These are phyloP conservation scores for Claviceps sp. DNA, from an alignment of 2,329 filamentous ascomycete genomes.

Conservation along the genomic window DNA sequence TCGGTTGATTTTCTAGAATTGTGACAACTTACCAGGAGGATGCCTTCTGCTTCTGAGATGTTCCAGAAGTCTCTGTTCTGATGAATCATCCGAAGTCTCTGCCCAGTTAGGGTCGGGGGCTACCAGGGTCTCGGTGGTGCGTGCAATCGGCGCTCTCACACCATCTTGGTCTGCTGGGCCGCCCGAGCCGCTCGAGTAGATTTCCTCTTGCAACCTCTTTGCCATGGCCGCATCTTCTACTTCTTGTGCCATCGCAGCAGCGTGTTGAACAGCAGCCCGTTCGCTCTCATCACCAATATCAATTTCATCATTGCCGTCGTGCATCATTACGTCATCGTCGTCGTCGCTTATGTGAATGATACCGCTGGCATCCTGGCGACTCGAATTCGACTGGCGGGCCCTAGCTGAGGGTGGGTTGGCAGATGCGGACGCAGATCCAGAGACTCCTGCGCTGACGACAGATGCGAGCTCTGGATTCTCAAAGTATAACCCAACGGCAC, in stretches of 20 bases:
- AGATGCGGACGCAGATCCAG: constrained; percentile 8
- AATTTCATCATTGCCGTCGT: constrained; percentile 17
- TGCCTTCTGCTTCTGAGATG: constrained; percentile 42
- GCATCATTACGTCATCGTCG: constrained; percentile 38
- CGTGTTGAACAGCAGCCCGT: constrained; percentile 26
- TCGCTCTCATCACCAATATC: constrained; percentile 26
- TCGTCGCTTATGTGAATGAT: constrained; percentile 65
- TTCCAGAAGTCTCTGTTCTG: constrained; percentile 49
- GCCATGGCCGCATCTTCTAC: constrained; percentile 94
- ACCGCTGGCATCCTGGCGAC: constrained; percentile 23
- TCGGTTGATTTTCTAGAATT: not conserved
- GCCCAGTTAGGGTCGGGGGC: constrained; percentile 45
- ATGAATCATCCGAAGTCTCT: constrained; percentile 28
- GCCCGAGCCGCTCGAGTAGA: constrained; percentile 48
- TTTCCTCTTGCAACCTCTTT: constrained; percentile 77
- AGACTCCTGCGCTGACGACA: constrained; percentile 21
- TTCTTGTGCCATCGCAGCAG: constrained; percentile 38
- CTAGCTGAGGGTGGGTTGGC: constrained; percentile 17
- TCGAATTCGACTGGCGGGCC: constrained; percentile 14
- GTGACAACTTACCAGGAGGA: constrained; percentile 16
- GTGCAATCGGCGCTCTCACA: constrained; percentile 79
- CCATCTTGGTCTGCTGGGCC: constrained; percentile 37
- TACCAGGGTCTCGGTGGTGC: constrained; percentile 83
- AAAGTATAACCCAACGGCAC: constrained; percentile 82
- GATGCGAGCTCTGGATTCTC: constrained; percentile 64